Percentiles rank a stretch among this genome's conserved stretches.
Evolutionary conservation across 164 flowering plant species (phyloP).

Genomic region (Tetracentron sinense): DNA sequence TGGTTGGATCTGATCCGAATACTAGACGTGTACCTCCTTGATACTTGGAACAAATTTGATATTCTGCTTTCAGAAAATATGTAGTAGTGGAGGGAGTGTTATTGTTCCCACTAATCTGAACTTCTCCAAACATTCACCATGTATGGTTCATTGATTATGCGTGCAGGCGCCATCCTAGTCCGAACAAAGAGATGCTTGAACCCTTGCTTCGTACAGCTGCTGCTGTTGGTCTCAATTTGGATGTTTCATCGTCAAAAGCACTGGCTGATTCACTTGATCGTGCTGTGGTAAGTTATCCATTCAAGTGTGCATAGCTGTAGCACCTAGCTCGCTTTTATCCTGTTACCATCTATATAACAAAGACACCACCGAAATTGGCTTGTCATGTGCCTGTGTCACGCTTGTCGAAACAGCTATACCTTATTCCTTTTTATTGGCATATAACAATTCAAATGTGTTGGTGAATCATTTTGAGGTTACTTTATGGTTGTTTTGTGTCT

Average conservation of each 20-base stretch:
- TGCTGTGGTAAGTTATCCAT: constrained; percentile 59
- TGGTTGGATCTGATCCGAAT: too few relatives aligned
- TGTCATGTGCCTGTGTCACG: background rate
- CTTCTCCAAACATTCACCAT: background rate
- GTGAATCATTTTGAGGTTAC: background rate
- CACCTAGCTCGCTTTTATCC: background rate
- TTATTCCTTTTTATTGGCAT: background rate
- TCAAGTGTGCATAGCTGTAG: background rate
- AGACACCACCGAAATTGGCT: too few relatives aligned
- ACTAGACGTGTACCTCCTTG: background rate
- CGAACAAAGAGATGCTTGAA: constrained; percentile 94
- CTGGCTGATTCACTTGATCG: constrained; percentile 96
- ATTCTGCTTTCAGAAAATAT: background rate
- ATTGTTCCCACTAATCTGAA: background rate
- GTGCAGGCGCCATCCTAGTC: constrained; percentile 95
- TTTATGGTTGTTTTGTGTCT: background rate
- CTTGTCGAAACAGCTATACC: background rate
- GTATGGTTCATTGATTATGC: constrained; percentile 7
- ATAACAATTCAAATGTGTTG: background rate
- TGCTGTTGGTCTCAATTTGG: constrained; percentile 81
- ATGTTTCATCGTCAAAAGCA: constrained; percentile 89
- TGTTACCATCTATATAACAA: background rate
- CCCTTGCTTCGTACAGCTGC: constrained; percentile 87
- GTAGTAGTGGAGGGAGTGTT: background rate
- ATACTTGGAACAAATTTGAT: too few relatives aligned